Percentiles rank a stretch among this genome's conserved stretches.
Conservation (phyloP, 139 green algal species). For the Tetratostichococcus sp. region DNA sequence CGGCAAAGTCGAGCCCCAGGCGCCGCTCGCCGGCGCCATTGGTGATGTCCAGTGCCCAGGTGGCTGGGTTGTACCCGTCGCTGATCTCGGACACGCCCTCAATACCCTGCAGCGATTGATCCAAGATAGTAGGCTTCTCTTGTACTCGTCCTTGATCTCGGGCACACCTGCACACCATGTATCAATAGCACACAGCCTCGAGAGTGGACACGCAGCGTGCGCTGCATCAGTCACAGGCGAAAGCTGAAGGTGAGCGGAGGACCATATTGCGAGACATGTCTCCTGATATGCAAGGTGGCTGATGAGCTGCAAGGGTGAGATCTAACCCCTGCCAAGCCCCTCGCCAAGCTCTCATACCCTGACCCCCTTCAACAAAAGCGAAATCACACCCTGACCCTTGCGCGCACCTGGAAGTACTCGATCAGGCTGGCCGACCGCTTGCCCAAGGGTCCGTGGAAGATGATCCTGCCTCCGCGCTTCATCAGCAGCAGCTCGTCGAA, state of each 20-base stretch:
- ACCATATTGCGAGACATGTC: too few species aligned
- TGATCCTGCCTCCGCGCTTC: slow-evolving; percentile 45
- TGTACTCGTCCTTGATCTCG: not conserved
- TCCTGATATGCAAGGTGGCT: too few species aligned
- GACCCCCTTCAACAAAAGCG: slow-evolving; percentile 22
- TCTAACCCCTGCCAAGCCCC: too few species aligned
- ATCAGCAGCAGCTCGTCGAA: slow-evolving; percentile 57
- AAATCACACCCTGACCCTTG: too few species aligned
- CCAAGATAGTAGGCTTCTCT: too few species aligned
- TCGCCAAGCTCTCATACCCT: too few species aligned
- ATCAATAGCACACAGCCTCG: not conserved
- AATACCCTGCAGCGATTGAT: too few species aligned
- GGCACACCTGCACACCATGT: not conserved
- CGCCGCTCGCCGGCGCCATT: slow-evolving; percentile 1
- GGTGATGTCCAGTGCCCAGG: slow-evolving; percentile 65
- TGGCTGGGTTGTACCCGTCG: slow-evolving; percentile 61
- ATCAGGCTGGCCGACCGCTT: slow-evolving; percentile 24
- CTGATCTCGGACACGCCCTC: slow-evolving; percentile 8
- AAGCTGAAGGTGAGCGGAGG: too few species aligned
- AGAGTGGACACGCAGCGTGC: too few species aligned
- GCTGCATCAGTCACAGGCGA: too few species aligned
- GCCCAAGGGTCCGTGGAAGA: slow-evolving; percentile 51
- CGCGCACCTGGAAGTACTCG: slow-evolving; percentile 25
- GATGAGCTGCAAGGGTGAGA: too few species aligned
- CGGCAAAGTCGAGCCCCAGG: slow-evolving; percentile 11